phyloP scores from a whole-genome alignment of 345 rosid genomes.

The Mallotus nudiflorus region DNA sequence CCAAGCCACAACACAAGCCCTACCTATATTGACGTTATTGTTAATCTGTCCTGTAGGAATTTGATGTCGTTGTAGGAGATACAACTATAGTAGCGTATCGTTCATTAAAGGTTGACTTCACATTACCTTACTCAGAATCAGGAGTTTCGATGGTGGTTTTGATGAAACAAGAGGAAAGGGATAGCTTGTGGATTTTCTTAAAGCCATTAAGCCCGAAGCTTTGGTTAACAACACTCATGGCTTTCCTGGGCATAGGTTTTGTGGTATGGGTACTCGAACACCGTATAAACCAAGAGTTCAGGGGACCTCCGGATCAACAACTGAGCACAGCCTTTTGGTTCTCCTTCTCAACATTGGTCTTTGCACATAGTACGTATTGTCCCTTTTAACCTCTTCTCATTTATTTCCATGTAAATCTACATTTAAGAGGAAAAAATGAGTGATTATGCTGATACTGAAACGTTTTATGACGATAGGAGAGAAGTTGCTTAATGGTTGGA shows the following conservation, averaged over 20 bases:
- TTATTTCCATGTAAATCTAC: neutral
- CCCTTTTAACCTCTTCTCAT: neutral
- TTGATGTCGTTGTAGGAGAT: slow-evolving; percentile 34
- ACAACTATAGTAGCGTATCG: slow-evolving; percentile 19
- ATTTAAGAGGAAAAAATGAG: neutral
- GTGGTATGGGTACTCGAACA: slow-evolving; percentile 60
- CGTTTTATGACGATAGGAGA: slow-evolving; percentile 37
- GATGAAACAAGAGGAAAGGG: neutral
- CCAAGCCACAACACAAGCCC: too few relatives aligned
- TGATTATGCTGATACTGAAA: too few relatives aligned
- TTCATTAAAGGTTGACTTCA: slow-evolving; percentile 22
- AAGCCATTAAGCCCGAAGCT: slow-evolving; percentile 26
- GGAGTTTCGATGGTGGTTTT: slow-evolving; percentile 25
- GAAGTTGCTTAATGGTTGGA: slow-evolving; percentile 37
- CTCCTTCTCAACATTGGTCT: slow-evolving; percentile 23
- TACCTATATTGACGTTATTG: too few relatives aligned
- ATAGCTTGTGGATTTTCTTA: slow-evolving; percentile 24
- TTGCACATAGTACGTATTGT: slow-evolving; percentile 17
- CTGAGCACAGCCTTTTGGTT: slow-evolving; percentile 13
- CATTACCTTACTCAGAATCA: slow-evolving; percentile 30
- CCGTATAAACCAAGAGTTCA: slow-evolving; percentile 34
- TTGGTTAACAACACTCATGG: slow-evolving; percentile 12
- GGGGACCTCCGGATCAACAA: slow-evolving; percentile 36
- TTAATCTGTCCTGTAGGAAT: too few relatives aligned
- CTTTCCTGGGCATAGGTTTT: slow-evolving; percentile 25